Base-by-base conservation (phyloP, 1,284 basidiomycete genomes). In the Porogramme epimiltina region DNA sequence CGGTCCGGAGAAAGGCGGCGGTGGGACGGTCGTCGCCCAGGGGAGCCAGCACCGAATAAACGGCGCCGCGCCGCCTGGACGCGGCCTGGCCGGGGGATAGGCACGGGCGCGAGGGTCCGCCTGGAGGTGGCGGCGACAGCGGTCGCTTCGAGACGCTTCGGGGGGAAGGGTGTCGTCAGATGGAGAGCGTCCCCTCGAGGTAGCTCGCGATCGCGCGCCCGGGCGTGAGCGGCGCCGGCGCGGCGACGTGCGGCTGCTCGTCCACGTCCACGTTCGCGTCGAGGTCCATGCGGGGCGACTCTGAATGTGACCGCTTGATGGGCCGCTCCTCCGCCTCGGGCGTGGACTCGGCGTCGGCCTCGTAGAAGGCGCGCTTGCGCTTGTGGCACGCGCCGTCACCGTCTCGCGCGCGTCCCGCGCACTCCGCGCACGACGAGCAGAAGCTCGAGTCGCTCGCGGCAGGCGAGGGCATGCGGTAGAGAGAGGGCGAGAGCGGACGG, bases 401-500 rank as follows among this genome's bases (percentile, higher is more conserved):
- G n/a, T n/a, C n/a, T n/a, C n/a, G n/a, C n/a, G n/a, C n/a, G n/a
- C n/a, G n/a, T n/a, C n/a, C 47, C 15, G 57, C 48, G 52, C 67
- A 68, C 52, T 67, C 65, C 22, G 62, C 55, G 52, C 67, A 68
- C 37, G 67, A 66, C 25, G 67, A 66, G 61, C 59, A 66, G 55
- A 63, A 68, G 46, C 66, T 67, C 22, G 57, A 59, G 16, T 65
- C 65, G 54, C 60, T 63, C 42, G 56, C 37, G 16, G 58, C 60
- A 1, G 65, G 63, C 2, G 66, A 67, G 9, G 66, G 54, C 11
- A 61, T 50, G 24, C 62, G 64, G 48, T 54, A 61, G 42, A 58
- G 54, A 18, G 62, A 54, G 3, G 56, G 59, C 22, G 62, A 62
- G 4, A 50, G 47, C 22, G 54, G 36, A 16, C 39, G 40, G 20